Evolutionary conservation across 495 filamentous ascomycete species (phyloP), one percentile per base, ranked within the genome.

Genomic region (Podospora didyma): DNA sequence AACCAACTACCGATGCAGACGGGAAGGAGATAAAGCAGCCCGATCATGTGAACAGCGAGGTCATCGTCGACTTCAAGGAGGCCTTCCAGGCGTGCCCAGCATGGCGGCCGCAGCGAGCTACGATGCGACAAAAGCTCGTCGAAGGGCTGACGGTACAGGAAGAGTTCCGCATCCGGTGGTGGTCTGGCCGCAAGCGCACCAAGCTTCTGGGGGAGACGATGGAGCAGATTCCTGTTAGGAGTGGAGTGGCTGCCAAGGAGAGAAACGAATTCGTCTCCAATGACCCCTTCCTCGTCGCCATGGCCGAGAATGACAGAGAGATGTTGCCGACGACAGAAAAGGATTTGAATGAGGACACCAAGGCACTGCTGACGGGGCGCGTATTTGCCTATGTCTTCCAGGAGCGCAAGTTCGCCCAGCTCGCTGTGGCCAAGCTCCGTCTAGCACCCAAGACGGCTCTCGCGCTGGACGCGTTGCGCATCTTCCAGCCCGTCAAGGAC

Each of bases 391-490:
- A 77, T 48, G 62, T 63, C 7, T 56, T 77, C 11, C 69, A 68
- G 17, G 70, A 73, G 57, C 68, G 73, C 39, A 69, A 49, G 14
- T 75, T 75, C 51, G 47, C 68, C n/a, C 59, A 64, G 17, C 61
- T 75, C 23, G 65, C 71, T 57, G 54, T 61, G 7, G 54, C 73
- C 34, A 61, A 58, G 44, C 58, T 75, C 28, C 77, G 80, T 45
- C 64, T 66, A 0, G 79, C 80, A 67, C 28, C 72, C 9, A 46
- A 51, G 14, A 28, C 47, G 7, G 21, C 20, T 4, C 62, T 60
- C 16, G 66, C 64, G 2, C 86, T 87, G 59, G 72, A 80, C 19
- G 73, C 77, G 3, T 70, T 89, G 2, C 79, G 82, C 20, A 74
- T 87, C 23, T 67, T 79, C 0, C 44, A 62, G 2, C 68, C 73